A percentile compares a stretch with the other conserved stretches of the same genome.
Evolutionary conservation across 2,329 filamentous ascomycete genomes (phyloP).

Genomic region (Geoglossum cookeanum): DNA sequence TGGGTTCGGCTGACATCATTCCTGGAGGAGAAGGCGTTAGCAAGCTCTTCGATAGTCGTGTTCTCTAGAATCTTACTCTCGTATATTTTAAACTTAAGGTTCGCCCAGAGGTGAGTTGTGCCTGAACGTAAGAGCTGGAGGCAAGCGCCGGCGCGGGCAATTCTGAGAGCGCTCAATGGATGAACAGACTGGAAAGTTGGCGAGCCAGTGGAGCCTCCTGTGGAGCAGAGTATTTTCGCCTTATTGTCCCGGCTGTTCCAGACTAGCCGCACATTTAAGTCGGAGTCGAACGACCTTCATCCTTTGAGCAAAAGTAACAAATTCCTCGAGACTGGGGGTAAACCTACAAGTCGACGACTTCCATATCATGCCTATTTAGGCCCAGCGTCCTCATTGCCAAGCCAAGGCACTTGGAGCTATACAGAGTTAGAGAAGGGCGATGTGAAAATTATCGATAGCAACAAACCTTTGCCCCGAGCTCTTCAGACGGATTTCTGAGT

Average conservation of each 20-base stretch:
- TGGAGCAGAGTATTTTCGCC: not conserved
- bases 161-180: not conserved
- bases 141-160: not conserved
- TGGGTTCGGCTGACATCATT: not conserved
- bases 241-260: constrained; percentile 1
- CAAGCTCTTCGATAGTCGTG: not conserved
- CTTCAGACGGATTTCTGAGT: not conserved
- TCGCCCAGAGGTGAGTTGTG: constrained; percentile 1
- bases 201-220: not conserved
- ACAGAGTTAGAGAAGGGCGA: not conserved
- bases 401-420: constrained; percentile 1
- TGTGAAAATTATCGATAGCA: not conserved
- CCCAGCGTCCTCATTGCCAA: not conserved
- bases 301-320: not conserved
- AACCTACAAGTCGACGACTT: constrained; percentile 1
- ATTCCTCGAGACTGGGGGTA: not conserved
- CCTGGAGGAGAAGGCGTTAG: not conserved
- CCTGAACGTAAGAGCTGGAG: not conserved
- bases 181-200: not conserved
- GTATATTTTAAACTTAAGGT: constrained; percentile 1
- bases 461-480: not conserved
- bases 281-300: constrained; percentile 1
- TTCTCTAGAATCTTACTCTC: not conserved
- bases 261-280: not conserved
- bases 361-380: not conserved